Base-by-base conservation (phyloP, 345 rosid genomes). In the Populus deltoides region DNA sequence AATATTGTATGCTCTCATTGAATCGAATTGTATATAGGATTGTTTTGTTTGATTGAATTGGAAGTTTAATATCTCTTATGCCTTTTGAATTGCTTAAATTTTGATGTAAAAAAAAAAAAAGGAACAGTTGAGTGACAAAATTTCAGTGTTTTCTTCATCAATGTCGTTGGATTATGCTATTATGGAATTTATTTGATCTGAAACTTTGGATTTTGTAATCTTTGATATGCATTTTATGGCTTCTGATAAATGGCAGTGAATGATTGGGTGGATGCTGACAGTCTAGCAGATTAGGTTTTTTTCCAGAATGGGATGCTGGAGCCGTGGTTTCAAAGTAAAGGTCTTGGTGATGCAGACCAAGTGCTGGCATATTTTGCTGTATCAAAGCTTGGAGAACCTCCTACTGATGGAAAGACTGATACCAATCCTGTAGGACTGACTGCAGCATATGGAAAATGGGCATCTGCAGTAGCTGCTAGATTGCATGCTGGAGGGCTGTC, bases 241-340 rank as follows among this genome's bases (percentile, higher is more conserved):
- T 11, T 72, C 36, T 11, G 61, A 55, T 55, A 27, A 68, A 47
- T 36, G 47, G 62, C 16, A 31, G 11, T n/a, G n/a, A 15, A 45
- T 79, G 75, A n/a, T 59, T 45, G 20, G 69, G 55, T 73, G 82
- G 79, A 22, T 55, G n/a, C 79, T 86, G 85, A 87, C 81, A 39
- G 73, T 83, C 76, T 78, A 83, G 90, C 92, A 93, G 99, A 95
- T 93, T 90, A 93, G 92, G 92, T 93, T 68, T 95, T 95, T 80
- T 91, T 92, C 86, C 98, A 95, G 97, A 95, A 93, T 80, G 98
- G 99, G 81, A 95, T 95, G 97, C 87, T 95, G 91, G 99, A 93
- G 83, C 97, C 98, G 0, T 95, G 99, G 98, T 86, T 95, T 74
- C 88, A 88, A 82, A 91, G 93, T 81, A 95, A 90, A 88, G 94